Conservation (phyloP, 305 asterid genomes). For the Nicotiana rustica region DNA sequence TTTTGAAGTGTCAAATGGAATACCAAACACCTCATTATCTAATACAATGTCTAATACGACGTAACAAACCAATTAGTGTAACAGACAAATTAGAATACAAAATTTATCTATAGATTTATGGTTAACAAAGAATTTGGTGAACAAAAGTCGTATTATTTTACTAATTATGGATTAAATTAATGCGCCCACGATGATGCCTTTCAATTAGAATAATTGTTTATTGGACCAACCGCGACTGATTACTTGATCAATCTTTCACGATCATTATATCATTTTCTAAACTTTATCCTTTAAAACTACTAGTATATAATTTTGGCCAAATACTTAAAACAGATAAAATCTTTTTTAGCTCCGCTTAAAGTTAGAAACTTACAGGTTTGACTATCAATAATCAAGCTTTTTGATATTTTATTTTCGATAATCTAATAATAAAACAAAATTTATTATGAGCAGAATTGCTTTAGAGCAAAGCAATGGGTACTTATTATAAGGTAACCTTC, state of each 20-base stretch:
- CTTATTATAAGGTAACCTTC: not conserved
- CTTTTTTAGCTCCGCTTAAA: not conserved
- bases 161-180: not conserved
- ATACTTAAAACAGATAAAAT: not conserved
- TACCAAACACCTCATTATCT: not conserved
- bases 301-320: not conserved
- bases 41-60: not conserved
- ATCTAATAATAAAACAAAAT: not conserved
- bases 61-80: not conserved
- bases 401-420: not conserved
- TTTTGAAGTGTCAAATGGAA: not conserved
- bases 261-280: not conserved
- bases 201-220: conserved; percentile 11
- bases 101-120: conserved; percentile 6
- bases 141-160: not conserved
- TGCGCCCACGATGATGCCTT: not conserved
- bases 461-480: conserved; percentile 21
- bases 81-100: not conserved
- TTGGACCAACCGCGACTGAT: conserved; percentile 2
- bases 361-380: not conserved
- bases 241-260: conserved; percentile 4
- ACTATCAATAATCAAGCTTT: not conserved
- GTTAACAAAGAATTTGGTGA: conserved; percentile 1
- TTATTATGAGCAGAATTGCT: not conserved
- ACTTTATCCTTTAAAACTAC: not conserved